A percentile compares a stretch with the other conserved stretches of the same genome.
phyloP scores from a whole-genome alignment of 169 alveolate genomes.

The Plasmodium vivax region DNA sequence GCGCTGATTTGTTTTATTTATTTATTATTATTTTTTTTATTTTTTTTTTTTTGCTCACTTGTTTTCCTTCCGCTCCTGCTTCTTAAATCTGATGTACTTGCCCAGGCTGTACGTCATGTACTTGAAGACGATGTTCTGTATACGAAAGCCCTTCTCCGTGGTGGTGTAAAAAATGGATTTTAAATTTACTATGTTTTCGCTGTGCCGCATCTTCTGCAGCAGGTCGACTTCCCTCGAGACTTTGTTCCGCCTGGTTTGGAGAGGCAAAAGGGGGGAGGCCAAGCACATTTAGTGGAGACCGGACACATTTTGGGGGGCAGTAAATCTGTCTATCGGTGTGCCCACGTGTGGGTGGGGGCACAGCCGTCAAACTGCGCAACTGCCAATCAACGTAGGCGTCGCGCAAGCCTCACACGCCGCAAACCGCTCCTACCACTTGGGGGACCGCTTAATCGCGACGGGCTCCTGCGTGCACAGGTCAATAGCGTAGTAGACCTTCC shows the following conservation, averaged over 20 bases:
- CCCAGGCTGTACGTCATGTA: slow-evolving; percentile 72
- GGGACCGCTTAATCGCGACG: slow-evolving; percentile 70
- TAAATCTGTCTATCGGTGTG: neutral
- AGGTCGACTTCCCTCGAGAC: slow-evolving; percentile 72
- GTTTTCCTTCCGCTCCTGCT: slow-evolving; percentile 53
- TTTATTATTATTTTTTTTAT: neutral
- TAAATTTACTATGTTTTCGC: slow-evolving; percentile 43
- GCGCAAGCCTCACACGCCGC: neutral
- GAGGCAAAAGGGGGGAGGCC: neutral
- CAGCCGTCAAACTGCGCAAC: neutral
- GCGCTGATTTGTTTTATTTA: neutral
- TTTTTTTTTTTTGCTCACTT: slow-evolving; percentile 24
- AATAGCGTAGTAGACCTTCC: slow-evolving; percentile 63
- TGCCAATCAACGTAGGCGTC: neutral
- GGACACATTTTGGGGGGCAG: too few species aligned
- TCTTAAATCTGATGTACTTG: slow-evolving; percentile 43
- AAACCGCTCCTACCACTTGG: slow-evolving; percentile 20
- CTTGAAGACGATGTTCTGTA: slow-evolving; percentile 58
- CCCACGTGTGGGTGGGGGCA: neutral
- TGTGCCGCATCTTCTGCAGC: slow-evolving; percentile 40
- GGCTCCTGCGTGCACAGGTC: slow-evolving; percentile 57
- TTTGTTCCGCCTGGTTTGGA: slow-evolving; percentile 44
- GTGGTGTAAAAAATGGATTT: slow-evolving; percentile 57
- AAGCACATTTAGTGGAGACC: neutral
- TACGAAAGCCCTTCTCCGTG: slow-evolving; percentile 58